phyloP scores from a whole-genome alignment of 768 basidiomycete species.

The Sarcodon aspratus region DNA sequence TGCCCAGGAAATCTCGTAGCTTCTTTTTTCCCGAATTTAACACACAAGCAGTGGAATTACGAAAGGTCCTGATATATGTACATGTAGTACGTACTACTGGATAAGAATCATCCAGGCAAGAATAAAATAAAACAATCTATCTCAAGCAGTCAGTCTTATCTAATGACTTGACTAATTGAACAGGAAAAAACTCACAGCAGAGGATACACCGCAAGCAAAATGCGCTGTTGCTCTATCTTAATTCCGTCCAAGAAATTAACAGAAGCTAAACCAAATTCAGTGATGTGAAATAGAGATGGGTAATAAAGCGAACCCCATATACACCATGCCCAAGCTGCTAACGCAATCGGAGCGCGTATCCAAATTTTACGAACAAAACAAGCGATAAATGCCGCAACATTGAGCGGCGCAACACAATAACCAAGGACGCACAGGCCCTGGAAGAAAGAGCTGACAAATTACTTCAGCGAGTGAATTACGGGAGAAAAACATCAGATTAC shows the following conservation, averaged over 20 bases:
- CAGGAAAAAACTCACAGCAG: slow-evolving; percentile 51
- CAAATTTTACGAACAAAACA: slow-evolving; percentile 81
- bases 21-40: too few relatives aligned
- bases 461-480: not conserved
- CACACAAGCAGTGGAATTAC: too few relatives aligned
- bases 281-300: not conserved
- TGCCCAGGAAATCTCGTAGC: too few relatives aligned
- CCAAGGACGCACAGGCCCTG: slow-evolving; percentile 92
- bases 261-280: slow-evolving; percentile 42
- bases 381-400: slow-evolving; percentile 81
- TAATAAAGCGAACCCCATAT: slow-evolving; percentile 73
- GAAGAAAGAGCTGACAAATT: slow-evolving; percentile 68
- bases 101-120: slow-evolving; percentile 97
- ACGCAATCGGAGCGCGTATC: slow-evolving; percentile 75
- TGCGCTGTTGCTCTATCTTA: slow-evolving; percentile 82
- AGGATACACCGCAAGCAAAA: slow-evolving; percentile 93
- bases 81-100: slow-evolving; percentile 33
- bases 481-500: slow-evolving; percentile 28
- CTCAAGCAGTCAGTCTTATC: not conserved
- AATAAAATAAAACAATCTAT: slow-evolving; percentile 85
- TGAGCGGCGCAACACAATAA: slow-evolving; percentile 89
- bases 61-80: too few relatives aligned
- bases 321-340: slow-evolving; percentile 90
- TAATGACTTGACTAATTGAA: slow-evolving; percentile 2
- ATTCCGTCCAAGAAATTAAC: slow-evolving; percentile 95